phyloP scores from a whole-genome alignment of 139 green algal species.

The Chlamydomonas schloesseri region DNA sequence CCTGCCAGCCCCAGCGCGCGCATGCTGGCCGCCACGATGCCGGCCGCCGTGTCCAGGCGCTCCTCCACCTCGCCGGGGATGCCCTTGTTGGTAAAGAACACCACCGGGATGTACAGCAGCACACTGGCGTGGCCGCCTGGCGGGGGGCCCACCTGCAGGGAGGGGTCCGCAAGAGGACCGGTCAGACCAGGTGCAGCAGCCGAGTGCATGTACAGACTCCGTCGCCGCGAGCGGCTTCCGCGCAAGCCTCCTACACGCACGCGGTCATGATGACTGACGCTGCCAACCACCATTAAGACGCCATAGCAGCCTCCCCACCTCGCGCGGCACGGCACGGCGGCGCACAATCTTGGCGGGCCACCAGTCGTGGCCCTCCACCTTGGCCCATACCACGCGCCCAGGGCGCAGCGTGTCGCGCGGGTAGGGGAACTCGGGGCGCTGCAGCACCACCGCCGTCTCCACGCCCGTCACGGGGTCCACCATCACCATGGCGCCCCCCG shows the following conservation, averaged over 20 bases:
- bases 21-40: slow-evolving; percentile 64
- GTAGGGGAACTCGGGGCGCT: slow-evolving; percentile 50
- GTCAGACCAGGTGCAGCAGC: neutral
- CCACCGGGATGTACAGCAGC: slow-evolving; percentile 82
- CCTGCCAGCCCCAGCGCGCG: slow-evolving; percentile 44
- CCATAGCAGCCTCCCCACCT: too few species aligned
- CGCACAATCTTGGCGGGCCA: slow-evolving; percentile 90
- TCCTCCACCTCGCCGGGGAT: slow-evolving; percentile 85
- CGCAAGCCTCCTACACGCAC: too few species aligned
- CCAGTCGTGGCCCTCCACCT: slow-evolving; percentile 94
- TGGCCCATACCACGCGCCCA: slow-evolving; percentile 90
- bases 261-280: too few species aligned
- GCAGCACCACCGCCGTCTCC: slow-evolving; percentile 28
- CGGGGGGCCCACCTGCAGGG: slow-evolving; percentile 66
- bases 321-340: slow-evolving; percentile 82
- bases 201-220: too few species aligned
- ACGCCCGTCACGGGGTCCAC: neutral
- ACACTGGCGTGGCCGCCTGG: slow-evolving; percentile 70
- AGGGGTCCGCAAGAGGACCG: too few species aligned
- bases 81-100: slow-evolving; percentile 90
- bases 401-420: slow-evolving; percentile 67
- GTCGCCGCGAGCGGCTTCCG: too few species aligned
- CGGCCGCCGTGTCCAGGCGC: slow-evolving; percentile 63
- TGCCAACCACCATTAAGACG: too few species aligned
- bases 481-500: neutral